These are phyloP conservation scores for Hanseniaspora lachancei DNA, from an alignment of 805 yeast genomes.

Conservation along the genomic window DNA sequence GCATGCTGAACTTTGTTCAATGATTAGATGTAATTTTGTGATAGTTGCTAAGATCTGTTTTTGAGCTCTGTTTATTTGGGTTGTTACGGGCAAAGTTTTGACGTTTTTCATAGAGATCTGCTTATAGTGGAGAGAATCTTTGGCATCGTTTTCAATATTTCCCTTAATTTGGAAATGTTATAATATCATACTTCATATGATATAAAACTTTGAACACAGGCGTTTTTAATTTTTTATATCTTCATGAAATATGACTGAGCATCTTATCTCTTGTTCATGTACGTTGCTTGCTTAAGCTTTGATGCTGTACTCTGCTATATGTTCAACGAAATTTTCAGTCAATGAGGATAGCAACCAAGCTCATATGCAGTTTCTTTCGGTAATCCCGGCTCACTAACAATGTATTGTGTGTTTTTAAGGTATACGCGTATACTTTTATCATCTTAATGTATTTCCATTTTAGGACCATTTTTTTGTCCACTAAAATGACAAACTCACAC, in stretches of 20 bases:
- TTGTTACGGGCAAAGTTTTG: neutral
- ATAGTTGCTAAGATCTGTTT: neutral
- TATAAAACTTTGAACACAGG: neutral
- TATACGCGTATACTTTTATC: neutral
- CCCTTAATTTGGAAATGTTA: neutral
- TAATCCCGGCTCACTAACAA: too few species aligned
- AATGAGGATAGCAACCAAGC: too few species aligned
- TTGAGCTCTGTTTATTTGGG: neutral
- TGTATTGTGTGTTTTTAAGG: too few species aligned
- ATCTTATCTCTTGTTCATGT: too few species aligned
- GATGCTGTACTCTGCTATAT: too few species aligned
- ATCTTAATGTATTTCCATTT: neutral
- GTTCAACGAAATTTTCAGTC: too few species aligned
- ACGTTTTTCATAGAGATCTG: neutral
- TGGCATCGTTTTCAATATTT: neutral
- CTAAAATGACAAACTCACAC: neutral
- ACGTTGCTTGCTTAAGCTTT: too few species aligned
- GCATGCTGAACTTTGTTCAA: neutral
- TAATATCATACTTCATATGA: neutral
- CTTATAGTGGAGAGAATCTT: slow-evolving; percentile 11
- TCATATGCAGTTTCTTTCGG: too few species aligned
- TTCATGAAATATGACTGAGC: neutral
- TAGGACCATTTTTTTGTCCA: neutral
- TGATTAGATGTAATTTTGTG: neutral
- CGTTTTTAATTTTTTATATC: neutral